A percentile compares a stretch with the other conserved stretches of the same genome.
phyloP scores from a whole-genome alignment of 345 rosid species.

The Corchorus olitorius region DNA sequence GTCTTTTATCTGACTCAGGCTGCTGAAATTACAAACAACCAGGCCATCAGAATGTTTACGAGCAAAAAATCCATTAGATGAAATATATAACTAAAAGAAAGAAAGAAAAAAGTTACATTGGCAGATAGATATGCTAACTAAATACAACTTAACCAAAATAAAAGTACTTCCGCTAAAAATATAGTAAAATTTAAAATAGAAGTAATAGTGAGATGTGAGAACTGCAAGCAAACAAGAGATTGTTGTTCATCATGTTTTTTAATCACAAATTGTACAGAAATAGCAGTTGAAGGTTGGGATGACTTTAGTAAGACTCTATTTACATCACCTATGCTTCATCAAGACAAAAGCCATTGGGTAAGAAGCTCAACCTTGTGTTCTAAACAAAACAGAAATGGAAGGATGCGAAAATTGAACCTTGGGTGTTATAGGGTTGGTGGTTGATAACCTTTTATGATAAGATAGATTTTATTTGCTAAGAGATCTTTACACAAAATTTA shows the following conservation, averaged over 20 bases:
- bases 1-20: slow-evolving; percentile 51
- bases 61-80: not conserved
- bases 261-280: not conserved
- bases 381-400: not conserved
- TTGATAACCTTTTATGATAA: not conserved
- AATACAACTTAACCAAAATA: not conserved
- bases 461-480: not conserved
- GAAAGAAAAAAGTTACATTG: not conserved
- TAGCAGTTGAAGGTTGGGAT: not conserved
- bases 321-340: not conserved
- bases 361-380: not conserved
- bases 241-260: not conserved
- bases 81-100: not conserved
- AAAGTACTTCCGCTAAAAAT: too few relatives aligned
- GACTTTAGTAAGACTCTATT: not conserved
- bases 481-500: not conserved
- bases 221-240: not conserved
- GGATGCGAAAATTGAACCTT: not conserved
- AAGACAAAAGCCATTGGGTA: not conserved
- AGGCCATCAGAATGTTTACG: not conserved
- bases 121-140: not conserved
- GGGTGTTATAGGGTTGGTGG: not conserved
- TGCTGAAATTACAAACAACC: slow-evolving; percentile 40
- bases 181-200: not conserved
- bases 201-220: not conserved